Evolutionary conservation across 345 rosid species (phyloP).

Genomic region (Nasturtium officinale): DNA sequence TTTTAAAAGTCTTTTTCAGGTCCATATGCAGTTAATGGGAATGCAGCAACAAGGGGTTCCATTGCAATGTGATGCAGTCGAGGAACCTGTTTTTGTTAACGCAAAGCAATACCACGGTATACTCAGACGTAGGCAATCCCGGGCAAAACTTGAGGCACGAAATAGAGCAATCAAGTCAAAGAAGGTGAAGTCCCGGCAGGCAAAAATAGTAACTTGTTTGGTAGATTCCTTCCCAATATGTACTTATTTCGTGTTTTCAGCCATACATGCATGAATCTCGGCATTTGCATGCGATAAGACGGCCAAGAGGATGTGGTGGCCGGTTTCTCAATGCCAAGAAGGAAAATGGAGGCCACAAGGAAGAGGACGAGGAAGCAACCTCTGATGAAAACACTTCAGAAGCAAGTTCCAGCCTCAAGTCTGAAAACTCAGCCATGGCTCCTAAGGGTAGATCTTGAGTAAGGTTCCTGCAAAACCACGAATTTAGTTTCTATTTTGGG

Average conservation of each 20-base stretch:
- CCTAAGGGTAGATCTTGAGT: slow-evolving; percentile 53
- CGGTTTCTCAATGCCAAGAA: slow-evolving; percentile 87
- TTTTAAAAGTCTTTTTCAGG: slow-evolving; percentile 43
- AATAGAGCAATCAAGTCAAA: slow-evolving; percentile 67
- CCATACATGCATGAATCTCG: slow-evolving; percentile 98
- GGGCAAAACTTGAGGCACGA: slow-evolving; percentile 91
- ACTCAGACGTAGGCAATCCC: slow-evolving; percentile 88
- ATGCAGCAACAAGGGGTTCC: slow-evolving; percentile 98
- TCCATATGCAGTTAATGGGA: slow-evolving; percentile 93
- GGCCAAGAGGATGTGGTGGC: slow-evolving; percentile 97
- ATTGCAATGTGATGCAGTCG: slow-evolving; percentile 85
- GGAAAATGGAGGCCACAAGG: slow-evolving; percentile 52
- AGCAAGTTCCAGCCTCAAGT: slow-evolving; percentile 62
- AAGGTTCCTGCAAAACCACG: slow-evolving; percentile 18
- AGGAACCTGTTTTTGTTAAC: slow-evolving; percentile 97
- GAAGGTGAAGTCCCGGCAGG: slow-evolving; percentile 51
- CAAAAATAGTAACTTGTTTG: background rate
- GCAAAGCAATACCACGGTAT: slow-evolving; percentile 98
- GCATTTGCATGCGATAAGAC: slow-evolving; percentile 86
- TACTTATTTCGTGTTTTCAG: slow-evolving; percentile 50
- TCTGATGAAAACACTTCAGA: slow-evolving; percentile 60
- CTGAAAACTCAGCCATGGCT: slow-evolving; percentile 52
- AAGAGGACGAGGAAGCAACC: slow-evolving; percentile 48
- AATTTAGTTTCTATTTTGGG: slow-evolving; percentile 17
- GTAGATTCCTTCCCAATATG: background rate